Conservation (phyloP, 1,284 basidiomycete species). For the Cryptococcus hybrid region DNA sequence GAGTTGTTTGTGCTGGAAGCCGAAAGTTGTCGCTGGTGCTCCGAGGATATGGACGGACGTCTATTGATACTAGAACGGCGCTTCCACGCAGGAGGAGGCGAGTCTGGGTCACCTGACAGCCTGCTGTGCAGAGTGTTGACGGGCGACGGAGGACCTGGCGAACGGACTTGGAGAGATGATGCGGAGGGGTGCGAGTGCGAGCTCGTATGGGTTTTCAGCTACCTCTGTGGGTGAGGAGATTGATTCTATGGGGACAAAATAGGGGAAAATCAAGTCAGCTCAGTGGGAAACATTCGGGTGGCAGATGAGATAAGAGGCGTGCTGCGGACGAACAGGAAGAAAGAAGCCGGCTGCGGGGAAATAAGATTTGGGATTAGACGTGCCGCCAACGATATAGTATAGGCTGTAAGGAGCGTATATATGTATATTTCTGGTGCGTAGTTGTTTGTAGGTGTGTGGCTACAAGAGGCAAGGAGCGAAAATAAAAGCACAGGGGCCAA, state of each 20-base stretch:
- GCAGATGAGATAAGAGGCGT: not conserved
- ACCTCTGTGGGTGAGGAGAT: slow-evolving; percentile 23
- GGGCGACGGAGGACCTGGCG: slow-evolving; percentile 22
- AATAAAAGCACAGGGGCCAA: no score
- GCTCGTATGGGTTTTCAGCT: slow-evolving; percentile 27
- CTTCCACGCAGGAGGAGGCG: slow-evolving; percentile 45
- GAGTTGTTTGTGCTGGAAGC: not conserved
- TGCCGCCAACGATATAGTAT: no score
- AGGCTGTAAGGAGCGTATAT: no score
- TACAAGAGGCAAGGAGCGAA: no score
- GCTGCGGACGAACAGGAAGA: not conserved
- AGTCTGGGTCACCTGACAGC: slow-evolving; percentile 40
- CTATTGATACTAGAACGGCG: slow-evolving; percentile 27
- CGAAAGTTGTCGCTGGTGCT: not conserved
- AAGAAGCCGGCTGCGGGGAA: not conserved
- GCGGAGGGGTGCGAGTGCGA: slow-evolving; percentile 14
- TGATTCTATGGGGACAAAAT: no score
- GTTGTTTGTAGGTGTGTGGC: no score
- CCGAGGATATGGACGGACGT: not conserved
- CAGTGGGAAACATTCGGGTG: no score
- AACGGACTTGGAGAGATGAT: slow-evolving; percentile 3
- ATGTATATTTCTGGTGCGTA: no score
- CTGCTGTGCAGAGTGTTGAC: slow-evolving; percentile 32
- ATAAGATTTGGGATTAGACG: no score
- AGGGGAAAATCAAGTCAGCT: no score